A percentile compares a stretch with the other conserved stretches of the same genome.
These are phyloP conservation scores for Geranium brycei DNA, from an alignment of 345 rosid genomes.

Conservation along the genomic window DNA sequence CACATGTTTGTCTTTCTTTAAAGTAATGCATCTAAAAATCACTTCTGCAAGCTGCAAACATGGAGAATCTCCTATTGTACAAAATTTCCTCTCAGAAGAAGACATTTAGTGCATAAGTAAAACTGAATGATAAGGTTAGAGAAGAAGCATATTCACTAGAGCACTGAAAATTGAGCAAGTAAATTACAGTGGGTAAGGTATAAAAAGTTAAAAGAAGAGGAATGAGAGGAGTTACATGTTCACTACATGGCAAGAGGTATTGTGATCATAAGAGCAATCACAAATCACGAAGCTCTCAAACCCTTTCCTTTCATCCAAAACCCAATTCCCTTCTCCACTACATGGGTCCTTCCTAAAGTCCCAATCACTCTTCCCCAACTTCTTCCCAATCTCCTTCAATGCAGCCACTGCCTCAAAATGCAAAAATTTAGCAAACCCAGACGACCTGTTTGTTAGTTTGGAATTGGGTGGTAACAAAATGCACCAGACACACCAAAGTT, in stretches of 20 bases:
- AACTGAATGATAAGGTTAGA: no score
- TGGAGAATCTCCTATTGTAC: no score
- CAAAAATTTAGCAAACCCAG: not conserved
- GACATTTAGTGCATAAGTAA: no score
- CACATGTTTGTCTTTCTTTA: no score
- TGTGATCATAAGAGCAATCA: conserved; percentile 30
- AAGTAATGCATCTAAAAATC: no score
- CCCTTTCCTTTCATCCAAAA: conserved; percentile 17
- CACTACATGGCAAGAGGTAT: conserved; percentile 52
- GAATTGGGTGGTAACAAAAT: no score
- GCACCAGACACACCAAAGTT: no score
- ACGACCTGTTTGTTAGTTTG: no score
- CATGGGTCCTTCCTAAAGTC: conserved; percentile 62
- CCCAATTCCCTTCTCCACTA: conserved; percentile 58
- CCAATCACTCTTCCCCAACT: conserved; percentile 66
- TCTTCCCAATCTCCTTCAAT: conserved; percentile 46
- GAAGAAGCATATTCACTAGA: no score
- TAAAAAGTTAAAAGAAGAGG: not conserved
- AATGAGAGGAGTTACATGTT: conserved; percentile 33
- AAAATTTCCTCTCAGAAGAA: no score
- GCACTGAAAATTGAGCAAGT: not conserved
- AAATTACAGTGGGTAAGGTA: not conserved
- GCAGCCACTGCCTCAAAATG: conserved; percentile 37
- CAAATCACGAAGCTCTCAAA: conserved; percentile 49
- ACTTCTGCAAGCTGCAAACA: no score